A percentile compares a stretch with the other conserved stretches of the same genome.
Conservation (phyloP, 148 eudicot species). For the Rhododendron molle region DNA sequence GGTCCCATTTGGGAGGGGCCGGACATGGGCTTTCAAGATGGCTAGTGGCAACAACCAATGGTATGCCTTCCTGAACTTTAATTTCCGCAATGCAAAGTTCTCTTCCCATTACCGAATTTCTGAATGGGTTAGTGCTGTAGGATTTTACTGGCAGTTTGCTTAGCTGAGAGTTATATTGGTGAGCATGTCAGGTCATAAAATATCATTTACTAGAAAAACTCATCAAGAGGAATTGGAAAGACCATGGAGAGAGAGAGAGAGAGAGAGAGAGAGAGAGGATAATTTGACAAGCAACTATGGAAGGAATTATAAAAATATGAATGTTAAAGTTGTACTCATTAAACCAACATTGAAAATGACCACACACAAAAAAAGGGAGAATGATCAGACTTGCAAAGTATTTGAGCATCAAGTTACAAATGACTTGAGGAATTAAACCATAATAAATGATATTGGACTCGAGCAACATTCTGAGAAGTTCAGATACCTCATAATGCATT, state of each 20-base stretch:
- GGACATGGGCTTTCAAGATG: constrained; percentile 96
- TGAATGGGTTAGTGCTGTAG: constrained; percentile 50
- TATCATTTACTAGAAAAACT: background rate
- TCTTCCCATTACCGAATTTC: constrained; percentile 67
- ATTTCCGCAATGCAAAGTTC: constrained; percentile 71
- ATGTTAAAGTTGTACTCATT: background rate
- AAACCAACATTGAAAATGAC: background rate
- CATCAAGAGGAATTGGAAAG: background rate
- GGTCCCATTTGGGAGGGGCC: constrained; percentile 85
- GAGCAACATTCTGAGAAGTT: background rate
- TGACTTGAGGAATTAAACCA: background rate
- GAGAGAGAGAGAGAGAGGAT: background rate
- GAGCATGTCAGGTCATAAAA: background rate
- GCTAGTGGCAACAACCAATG: constrained; percentile 64
- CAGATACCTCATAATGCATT: background rate
- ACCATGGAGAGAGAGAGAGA: background rate
- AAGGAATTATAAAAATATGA: background rate
- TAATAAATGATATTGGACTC: background rate
- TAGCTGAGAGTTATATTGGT: constrained; percentile 37
- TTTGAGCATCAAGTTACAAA: background rate
- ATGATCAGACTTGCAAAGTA: background rate
- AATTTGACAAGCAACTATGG: background rate
- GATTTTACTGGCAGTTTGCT: constrained; percentile 74
- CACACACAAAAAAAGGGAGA: background rate
- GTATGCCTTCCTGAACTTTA: constrained; percentile 20